Evolutionary conservation across 495 filamentous ascomycete genomes (phyloP), one percentile per base, ranked within the genome.

Genomic region (Aspergillus ostianus): DNA sequence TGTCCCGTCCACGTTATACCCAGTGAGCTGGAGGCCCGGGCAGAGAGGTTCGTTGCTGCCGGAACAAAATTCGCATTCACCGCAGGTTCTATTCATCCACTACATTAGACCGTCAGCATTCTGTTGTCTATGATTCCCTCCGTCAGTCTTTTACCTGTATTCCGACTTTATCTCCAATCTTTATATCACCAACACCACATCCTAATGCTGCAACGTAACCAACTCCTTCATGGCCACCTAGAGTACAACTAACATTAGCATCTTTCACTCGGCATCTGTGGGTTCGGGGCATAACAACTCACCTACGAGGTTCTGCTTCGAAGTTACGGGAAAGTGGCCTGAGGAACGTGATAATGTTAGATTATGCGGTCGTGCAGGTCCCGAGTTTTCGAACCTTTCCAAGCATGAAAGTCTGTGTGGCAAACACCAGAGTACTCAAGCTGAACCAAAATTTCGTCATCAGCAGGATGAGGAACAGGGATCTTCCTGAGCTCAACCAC

Each of bases 1-100:
- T n/a, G 62, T 64, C 15, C 62, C 62, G 29, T 64, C 62, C 13
- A 64, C 62, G 1, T 51, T 61, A 23, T 58, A 64, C 19, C 62
- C 62, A 0, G 58, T 58, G 0, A 64, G 48, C 29, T 48, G 21
- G 7, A 57, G 41, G 2, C 56, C 18, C 1, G 58, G 58, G 21
- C 62, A 64, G 5, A 64, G 55, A 0, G 62, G 58, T 18, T 61
- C 26, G 20, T 55, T 49, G 0, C 58, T 47, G 12, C 20, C 36
- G 0, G 49, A 19, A 27, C 62, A 64, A 51, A 58, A 64, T 13
- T 64, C 62, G 51, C 62, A 64, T 7, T 23, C 29, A 1, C 58
- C 58, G 36, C 58, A 60, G 19, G 58, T 55, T 44, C 47, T 12
- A n/a, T 60, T 60, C 10, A 56, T 46, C 58, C 58, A 60, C 58